Base-by-base conservation (phyloP, 768 basidiomycete species). In the Solioccasus polychromus region DNA sequence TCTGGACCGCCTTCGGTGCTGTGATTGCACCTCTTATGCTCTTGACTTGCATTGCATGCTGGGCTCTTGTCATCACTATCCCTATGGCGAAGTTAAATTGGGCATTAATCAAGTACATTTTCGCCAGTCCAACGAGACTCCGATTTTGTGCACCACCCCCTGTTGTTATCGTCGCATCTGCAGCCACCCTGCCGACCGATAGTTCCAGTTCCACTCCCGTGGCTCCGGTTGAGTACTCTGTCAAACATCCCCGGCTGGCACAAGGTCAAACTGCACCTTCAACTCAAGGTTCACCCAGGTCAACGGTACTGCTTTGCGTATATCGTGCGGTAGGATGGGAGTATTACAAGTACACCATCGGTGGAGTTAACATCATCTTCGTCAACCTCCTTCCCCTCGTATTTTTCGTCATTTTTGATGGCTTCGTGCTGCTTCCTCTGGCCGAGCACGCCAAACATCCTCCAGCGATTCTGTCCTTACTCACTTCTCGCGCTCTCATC, bases 291-390 rank as follows among this genome's bases (percentile, higher is more conserved):
- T 81, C 79, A n/a, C 85, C 85, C 2, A 78, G 76, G 26, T 88
- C 92, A 34, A 97, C 89, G 0, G 88, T 99, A 6, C 72, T 99
- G 22, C 79, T 99, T 23, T 99, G 96, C 69, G 95, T 88, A 4
- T 98, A 98, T 65, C 83, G 83, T 19, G 96, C 96, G 1, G 75
- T 84, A 42, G 96, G 95, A 2, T 71, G 81, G 58, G 78, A 94
- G 64, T 98, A 96, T 70, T 97, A 90, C 85, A 99, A 99, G 75
- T 99, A 99, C 64, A 99, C 96, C 5, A 79, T 99, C 39, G 92
- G 96, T 17, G 96, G 96, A 15, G 94, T 98, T 54, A 99, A 99
- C 75, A 97, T 99, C 64, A 68, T 98, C 48, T 98, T 99, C 68
- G 81, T 99, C 70, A 96, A 98, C 68, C 85, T 98, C 48, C 62